Percentiles rank a stretch among this genome's conserved stretches.
phyloP scores from a whole-genome alignment of 192 early-diverging fungal genomes.

The Rhizophlyctis rosea region DNA sequence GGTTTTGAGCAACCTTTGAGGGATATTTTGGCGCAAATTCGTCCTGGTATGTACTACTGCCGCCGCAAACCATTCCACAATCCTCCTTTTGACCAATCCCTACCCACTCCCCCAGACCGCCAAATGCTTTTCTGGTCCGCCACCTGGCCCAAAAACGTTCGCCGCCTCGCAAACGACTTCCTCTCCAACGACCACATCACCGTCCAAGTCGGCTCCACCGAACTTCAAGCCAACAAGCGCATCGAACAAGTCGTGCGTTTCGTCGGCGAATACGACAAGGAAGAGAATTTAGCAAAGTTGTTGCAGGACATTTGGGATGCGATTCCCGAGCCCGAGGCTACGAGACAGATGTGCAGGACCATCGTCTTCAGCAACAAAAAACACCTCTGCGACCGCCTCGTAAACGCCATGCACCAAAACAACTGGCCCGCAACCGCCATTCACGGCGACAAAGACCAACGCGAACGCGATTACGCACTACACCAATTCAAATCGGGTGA shows the following conservation, averaged over 20 bases:
- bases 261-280: slow-evolving; percentile 71
- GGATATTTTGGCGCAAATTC: slow-evolving; percentile 86
- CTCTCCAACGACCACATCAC: slow-evolving; percentile 88
- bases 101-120: no score
- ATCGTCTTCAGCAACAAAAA: slow-evolving; percentile 96
- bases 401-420: slow-evolving; percentile 80
- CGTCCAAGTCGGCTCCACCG: slow-evolving; percentile 88
- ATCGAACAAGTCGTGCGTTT: slow-evolving; percentile 91
- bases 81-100: slow-evolving; percentile 84
- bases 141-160: slow-evolving; percentile 97
- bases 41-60: no score
- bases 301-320: slow-evolving; percentile 81
- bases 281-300: slow-evolving; percentile 84
- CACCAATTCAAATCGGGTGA: slow-evolving; percentile 90
- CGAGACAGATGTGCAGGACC: slow-evolving; percentile 55
- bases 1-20: slow-evolving; percentile 98
- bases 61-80: slow-evolving; percentile 82
- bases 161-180: slow-evolving; percentile 94
- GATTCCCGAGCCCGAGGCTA: slow-evolving; percentile 40
- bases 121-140: slow-evolving; percentile 99
- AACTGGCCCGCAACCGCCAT: slow-evolving; percentile 87
- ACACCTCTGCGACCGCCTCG: slow-evolving; percentile 86
- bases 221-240: slow-evolving; percentile 79
- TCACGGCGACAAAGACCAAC: slow-evolving; percentile 89
- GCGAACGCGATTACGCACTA: slow-evolving; percentile 79